Evolutionary conservation across 2,329 filamentous ascomycete genomes (phyloP).

Genomic region (Arthrobotrys sphaeroides): DNA sequence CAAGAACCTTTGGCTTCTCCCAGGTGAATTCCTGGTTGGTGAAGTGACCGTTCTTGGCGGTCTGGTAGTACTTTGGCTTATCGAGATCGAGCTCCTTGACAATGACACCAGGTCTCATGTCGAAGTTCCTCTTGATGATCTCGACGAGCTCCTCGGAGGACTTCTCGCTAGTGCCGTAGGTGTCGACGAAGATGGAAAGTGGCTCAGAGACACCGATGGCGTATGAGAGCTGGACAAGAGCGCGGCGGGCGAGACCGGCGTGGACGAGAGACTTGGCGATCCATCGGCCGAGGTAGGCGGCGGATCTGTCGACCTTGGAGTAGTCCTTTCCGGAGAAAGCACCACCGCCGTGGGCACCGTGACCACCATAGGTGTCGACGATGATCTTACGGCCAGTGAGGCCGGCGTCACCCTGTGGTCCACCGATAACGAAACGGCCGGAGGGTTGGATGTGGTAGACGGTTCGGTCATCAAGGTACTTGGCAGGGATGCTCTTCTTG

Average conservation of each 20-base stretch:
- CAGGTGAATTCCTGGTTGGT: slow-evolving; percentile 97
- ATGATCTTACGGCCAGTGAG: slow-evolving; percentile 99
- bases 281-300: slow-evolving; percentile 97
- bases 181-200: slow-evolving; percentile 96
- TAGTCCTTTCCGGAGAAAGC: slow-evolving; percentile 99
- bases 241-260: slow-evolving; percentile 87
- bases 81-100: slow-evolving; percentile 95
- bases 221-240: slow-evolving; percentile 97
- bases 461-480: slow-evolving; percentile 92
- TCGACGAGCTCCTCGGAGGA: slow-evolving; percentile 90
- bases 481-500: slow-evolving; percentile 88
- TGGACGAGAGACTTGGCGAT: slow-evolving; percentile 97
- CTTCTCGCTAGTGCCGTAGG: slow-evolving; percentile 93
- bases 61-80: slow-evolving; percentile 97
- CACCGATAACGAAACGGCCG: slow-evolving; percentile 98
- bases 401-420: slow-evolving; percentile 98
- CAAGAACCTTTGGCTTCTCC: slow-evolving; percentile 97
- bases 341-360: slow-evolving; percentile 99
- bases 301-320: slow-evolving; percentile 99
- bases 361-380: slow-evolving; percentile 99
- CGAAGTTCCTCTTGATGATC: slow-evolving; percentile 96
- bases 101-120: slow-evolving; percentile 97
- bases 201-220: slow-evolving; percentile 99
- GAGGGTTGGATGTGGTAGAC: slow-evolving; percentile 99
- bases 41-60: slow-evolving; percentile 99